Evolutionary conservation across 2,329 filamentous ascomycete genomes (phyloP).

Genomic region (Pseudogymnoascus destructans): DNA sequence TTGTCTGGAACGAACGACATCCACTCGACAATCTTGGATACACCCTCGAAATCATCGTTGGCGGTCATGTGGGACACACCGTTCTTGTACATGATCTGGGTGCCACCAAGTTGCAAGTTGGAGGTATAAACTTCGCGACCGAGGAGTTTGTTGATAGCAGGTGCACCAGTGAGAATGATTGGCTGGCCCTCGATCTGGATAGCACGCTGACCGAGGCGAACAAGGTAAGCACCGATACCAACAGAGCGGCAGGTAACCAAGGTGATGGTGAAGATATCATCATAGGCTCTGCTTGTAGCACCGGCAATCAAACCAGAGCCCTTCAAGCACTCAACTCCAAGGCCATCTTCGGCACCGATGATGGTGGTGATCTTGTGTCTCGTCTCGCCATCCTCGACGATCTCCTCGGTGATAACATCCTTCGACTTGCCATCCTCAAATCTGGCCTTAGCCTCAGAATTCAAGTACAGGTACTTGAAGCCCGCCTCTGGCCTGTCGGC

Average conservation of each 20-base stretch:
- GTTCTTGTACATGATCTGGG: slow-evolving; percentile 99
- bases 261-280: slow-evolving; percentile 97
- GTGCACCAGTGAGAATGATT: slow-evolving; percentile 95
- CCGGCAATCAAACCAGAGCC: slow-evolving; percentile 97
- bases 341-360: slow-evolving; percentile 83
- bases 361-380: slow-evolving; percentile 91
- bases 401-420: slow-evolving; percentile 75
- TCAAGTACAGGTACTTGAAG: slow-evolving; percentile 96
- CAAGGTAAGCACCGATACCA: slow-evolving; percentile 97
- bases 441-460: slow-evolving; percentile 69
- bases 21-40: slow-evolving; percentile 96
- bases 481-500: slow-evolving; percentile 65
- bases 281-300: slow-evolving; percentile 91
- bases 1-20: slow-evolving; percentile 94
- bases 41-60: slow-evolving; percentile 92
- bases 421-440: slow-evolving; percentile 67
- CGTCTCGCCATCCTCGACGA: slow-evolving; percentile 76
- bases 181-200: slow-evolving; percentile 98
- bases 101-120: slow-evolving; percentile 96
- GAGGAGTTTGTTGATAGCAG: slow-evolving; percentile 94
- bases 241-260: slow-evolving; percentile 96
- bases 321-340: slow-evolving; percentile 93
- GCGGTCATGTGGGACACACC: slow-evolving; percentile 99
- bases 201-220: slow-evolving; percentile 93
- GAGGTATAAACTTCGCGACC: slow-evolving; percentile 98